Evolutionary conservation across 345 rosid genomes (phyloP).

Genomic region (Pelargonium nanum): DNA sequence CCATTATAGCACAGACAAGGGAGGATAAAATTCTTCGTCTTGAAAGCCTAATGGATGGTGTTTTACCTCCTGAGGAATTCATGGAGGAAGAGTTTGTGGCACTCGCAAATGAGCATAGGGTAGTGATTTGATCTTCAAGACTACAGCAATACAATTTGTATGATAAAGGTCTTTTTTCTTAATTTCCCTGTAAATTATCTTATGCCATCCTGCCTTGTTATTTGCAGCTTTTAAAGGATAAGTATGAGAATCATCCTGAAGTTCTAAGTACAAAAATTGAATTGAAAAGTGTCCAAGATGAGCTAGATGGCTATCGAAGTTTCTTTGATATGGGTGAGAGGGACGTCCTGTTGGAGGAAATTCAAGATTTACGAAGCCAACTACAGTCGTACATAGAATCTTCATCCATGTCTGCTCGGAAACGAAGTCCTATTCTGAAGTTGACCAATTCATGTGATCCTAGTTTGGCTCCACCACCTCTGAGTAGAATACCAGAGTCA

Average conservation of each 20-base stretch:
- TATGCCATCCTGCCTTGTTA: constrained; percentile 13
- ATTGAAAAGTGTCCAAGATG: constrained; percentile 66
- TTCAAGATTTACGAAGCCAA: constrained; percentile 80
- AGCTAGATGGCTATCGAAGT: constrained; percentile 65
- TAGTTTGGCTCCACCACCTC: constrained; percentile 29
- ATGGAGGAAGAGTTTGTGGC: constrained; percentile 75
- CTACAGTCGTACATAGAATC: constrained; percentile 67
- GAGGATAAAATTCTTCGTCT: constrained; percentile 91
- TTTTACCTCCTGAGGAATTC: constrained; percentile 75
- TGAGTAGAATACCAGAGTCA: constrained; percentile 49
- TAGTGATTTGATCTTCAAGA: constrained; percentile 16
- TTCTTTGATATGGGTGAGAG: constrained; percentile 82
- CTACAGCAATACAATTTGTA: background rate
- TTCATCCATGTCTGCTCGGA: constrained; percentile 42
- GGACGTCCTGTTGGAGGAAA: constrained; percentile 86
- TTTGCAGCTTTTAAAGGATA: constrained; percentile 81
- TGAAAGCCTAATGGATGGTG: constrained; percentile 95
- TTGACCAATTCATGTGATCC: constrained; percentile 55
- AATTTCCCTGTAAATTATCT: constrained; percentile 8
- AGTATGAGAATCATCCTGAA: constrained; percentile 88
- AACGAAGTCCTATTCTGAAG: constrained; percentile 37
- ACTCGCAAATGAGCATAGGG: constrained; percentile 75
- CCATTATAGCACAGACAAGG: constrained; percentile 76
- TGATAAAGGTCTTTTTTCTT: background rate
- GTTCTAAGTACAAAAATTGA: constrained; percentile 61